Conservation (phyloP, 202 grass and related monocot genomes). For the Zoysia matrella region DNA sequence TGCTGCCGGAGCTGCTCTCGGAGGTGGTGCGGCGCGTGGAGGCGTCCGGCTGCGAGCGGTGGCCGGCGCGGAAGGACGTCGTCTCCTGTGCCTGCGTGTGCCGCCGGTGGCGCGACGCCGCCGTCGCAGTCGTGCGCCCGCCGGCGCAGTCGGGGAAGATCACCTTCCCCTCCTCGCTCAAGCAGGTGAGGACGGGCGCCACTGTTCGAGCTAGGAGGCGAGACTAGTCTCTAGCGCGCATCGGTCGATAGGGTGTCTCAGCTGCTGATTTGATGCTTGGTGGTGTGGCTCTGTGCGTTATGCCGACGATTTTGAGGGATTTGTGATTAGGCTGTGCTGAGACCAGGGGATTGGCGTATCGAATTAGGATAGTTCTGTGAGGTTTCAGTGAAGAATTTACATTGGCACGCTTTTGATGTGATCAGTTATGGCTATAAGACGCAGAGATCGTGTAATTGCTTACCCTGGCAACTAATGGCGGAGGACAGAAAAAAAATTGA, state of each 20-base stretch:
- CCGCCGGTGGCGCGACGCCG: conserved; percentile 66
- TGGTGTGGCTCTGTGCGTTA: background rate
- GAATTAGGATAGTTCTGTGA: too few species aligned
- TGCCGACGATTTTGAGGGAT: conserved; percentile 23
- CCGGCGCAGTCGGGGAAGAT: conserved; percentile 77
- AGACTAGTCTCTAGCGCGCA: background rate
- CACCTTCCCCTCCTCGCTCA: conserved; percentile 50
- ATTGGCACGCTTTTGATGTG: too few species aligned
- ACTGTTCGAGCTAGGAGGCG: background rate
- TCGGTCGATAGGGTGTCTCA: background rate
- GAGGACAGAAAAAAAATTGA: too few species aligned
- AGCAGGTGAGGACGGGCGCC: conserved; percentile 55
- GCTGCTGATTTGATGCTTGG: conserved; percentile 21
- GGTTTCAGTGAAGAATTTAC: too few species aligned
- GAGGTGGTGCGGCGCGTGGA: conserved; percentile 80
- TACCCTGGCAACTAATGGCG: too few species aligned
- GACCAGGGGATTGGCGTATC: background rate
- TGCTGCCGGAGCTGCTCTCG: conserved; percentile 76
- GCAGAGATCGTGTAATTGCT: too few species aligned
- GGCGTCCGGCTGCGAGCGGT: conserved; percentile 66
- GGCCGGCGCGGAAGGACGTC: conserved; percentile 79
- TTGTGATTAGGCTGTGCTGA: background rate
- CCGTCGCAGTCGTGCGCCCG: conserved; percentile 58
- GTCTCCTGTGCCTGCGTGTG: conserved; percentile 85
- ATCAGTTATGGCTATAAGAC: too few species aligned